Percentiles rank a stretch among this genome's conserved stretches.
Evolutionary conservation across 202 grass and related monocot species (phyloP).

Genomic region (Setaria italica): DNA sequence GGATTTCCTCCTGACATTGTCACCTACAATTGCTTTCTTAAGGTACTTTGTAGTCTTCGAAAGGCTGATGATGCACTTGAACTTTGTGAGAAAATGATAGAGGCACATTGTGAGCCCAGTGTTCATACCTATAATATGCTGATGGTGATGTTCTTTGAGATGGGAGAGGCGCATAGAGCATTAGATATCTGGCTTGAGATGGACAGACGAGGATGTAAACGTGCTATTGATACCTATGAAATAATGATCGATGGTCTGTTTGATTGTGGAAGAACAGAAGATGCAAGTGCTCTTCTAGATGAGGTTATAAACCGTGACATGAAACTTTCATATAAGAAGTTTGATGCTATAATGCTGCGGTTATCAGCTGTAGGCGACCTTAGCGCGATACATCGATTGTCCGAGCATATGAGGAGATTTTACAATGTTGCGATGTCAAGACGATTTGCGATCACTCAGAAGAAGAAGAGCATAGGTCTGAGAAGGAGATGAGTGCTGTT

Average conservation of each 20-base stretch:
- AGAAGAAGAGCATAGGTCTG: slow-evolving; percentile 85
- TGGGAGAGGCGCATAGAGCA: slow-evolving; percentile 68
- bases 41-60: slow-evolving; percentile 82
- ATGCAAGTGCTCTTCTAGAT: slow-evolving; percentile 70
- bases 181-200: slow-evolving; percentile 85
- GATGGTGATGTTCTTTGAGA: slow-evolving; percentile 88
- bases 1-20: slow-evolving; percentile 92
- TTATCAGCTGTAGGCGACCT: slow-evolving; percentile 79
- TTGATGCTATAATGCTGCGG: slow-evolving; percentile 76
- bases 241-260: slow-evolving; percentile 93
- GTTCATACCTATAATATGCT: slow-evolving; percentile 97
- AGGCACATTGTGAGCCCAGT: slow-evolving; percentile 77
- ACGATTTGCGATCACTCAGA: slow-evolving; percentile 79
- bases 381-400: slow-evolving; percentile 72
- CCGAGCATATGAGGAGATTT: slow-evolving; percentile 91
- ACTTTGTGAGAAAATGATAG: slow-evolving; percentile 84
- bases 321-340: slow-evolving; percentile 77
- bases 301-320: slow-evolving; percentile 77
- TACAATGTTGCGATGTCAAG: slow-evolving; percentile 94
- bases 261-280: slow-evolving; percentile 64
- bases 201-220: slow-evolving; percentile 67
- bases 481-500: slow-evolving; percentile 57
- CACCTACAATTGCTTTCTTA: slow-evolving; percentile 95
- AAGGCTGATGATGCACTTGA: slow-evolving; percentile 65
- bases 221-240: slow-evolving; percentile 75